Base-by-base conservation (phyloP, 2,329 filamentous ascomycete genomes). In the Lasiodiplodia sp. region DNA sequence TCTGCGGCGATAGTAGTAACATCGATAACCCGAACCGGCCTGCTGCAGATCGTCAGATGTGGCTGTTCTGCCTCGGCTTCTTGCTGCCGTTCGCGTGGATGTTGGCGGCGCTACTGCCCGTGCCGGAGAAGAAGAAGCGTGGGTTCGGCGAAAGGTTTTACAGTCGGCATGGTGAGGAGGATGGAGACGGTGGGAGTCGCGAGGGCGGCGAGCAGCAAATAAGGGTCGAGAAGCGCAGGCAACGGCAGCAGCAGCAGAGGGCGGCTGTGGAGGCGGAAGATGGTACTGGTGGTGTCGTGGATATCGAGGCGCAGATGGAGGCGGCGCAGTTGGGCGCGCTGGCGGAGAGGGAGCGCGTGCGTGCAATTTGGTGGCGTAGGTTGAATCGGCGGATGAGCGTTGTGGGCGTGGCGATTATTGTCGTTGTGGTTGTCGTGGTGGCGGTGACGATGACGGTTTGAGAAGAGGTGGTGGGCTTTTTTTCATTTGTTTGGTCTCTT, bases 31-130 rank as follows among this genome's bases (percentile, higher is more conserved):
- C 51, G 18, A 55, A 49, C 23, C 51, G 63, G 2, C 37, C 49
- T 5, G 63, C 44, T 6, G 66, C 57, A 0, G 66, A 68, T 14
- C 34, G 67, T 4, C 67, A 68, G 51, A 28, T 68, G 25, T 57
- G 37, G 37, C 37, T 68, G 25, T 68, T 68, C 7, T 56, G 51
- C 25, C 18, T 68, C 12, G 67, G 67, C 5, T 68, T 68, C 58
- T 11, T 65, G 1, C 12, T 68, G 5, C 67, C 67, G 14, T 31
- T 68, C 4, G 67, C 67, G 25, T 68, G 67, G 67, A 52, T 68
- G 38, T n/a, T 68, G 38, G 67, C 37, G 14, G 67, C 67, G 11
- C 21, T 68, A 21, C 25, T 68, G 63, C 23, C 25, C 2, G 51
- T 66, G 38, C 63, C 51, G 23, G 60, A 31, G 44, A 51, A 25